Base-by-base conservation (phyloP, 768 basidiomycete genomes). In the Mycena vulgaris region DNA sequence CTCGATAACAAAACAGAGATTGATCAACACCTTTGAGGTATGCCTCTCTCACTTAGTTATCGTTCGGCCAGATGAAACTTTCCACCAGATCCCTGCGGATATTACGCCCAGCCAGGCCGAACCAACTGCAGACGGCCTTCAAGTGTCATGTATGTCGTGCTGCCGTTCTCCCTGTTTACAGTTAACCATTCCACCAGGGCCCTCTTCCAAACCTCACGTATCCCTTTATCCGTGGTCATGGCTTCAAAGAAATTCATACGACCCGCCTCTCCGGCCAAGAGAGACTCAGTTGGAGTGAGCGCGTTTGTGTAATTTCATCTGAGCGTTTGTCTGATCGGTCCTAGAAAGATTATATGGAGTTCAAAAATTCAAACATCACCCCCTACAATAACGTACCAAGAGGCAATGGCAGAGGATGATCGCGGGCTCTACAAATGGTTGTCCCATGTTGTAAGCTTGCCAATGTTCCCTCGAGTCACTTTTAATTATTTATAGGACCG, bases 141-240 rank as follows among this genome's bases (percentile, higher is more conserved):
- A 90, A 75, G 88, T 98, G 2, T 85, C 87, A 45, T 99, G 97
- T 94, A 74, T 21, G 55, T 14, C 64, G 13, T n/a, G 19, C 42
- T 19, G 30, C n/a, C 17, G 27, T 39, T 39, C n/a, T 25, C 11
- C 37, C 63, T 51, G n/a, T 51, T 53, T 14, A 51, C 61, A 31
- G 55, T 42, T 13, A 35, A 53, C 51, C 55, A 42, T 23, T 17
- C 14, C 39, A 63, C 13, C 68, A 91, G 89, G 90, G 89, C 88
- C 87, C 6, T 87, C 87, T 3, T 80, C 88, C 14, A 81, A 87
- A 57, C 82, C 85, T 1, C 97, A 98, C 77, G 80, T 86, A n/a
- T 97, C 96, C 0, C 73, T 92, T 57, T 98, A 95, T 76, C 95
- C 97, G 0, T 95, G 95, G 93, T 82, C 88, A 40, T 97, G 96